Evolutionary conservation across 768 basidiomycete genomes (phyloP).

Genomic region (Lyophyllum decastes): DNA sequence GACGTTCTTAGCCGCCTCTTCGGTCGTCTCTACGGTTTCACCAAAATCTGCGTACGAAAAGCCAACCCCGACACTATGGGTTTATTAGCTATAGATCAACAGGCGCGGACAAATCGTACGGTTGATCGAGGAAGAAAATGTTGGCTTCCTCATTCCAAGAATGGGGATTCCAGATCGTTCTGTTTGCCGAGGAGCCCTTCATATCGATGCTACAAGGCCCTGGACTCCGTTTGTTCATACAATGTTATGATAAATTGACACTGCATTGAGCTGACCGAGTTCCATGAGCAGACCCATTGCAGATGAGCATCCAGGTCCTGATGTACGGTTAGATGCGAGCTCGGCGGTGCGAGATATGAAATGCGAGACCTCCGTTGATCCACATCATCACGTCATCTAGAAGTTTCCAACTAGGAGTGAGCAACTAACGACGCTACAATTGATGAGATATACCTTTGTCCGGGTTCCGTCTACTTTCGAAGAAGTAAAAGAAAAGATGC

Average conservation of each 20-base stretch:
- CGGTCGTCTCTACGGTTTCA: conserved; percentile 71
- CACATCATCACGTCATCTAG: conserved; percentile 70
- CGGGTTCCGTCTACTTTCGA: conserved; percentile 64
- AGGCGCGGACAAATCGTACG: conserved; percentile 26
- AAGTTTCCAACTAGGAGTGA: not conserved
- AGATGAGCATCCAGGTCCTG: conserved; percentile 59
- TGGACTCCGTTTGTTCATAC: conserved; percentile 3
- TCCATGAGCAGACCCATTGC: conserved; percentile 73
- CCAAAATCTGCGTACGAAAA: conserved; percentile 74
- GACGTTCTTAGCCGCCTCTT: conserved; percentile 78
- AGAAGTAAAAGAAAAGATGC: conserved; percentile 76
- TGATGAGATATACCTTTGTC: conserved; percentile 43
- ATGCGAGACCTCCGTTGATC: conserved; percentile 58
- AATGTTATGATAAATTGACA: not conserved
- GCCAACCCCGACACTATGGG: conserved; percentile 61
- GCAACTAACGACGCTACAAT: conserved; percentile 20
- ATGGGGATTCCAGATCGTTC: conserved; percentile 64
- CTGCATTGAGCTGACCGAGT: conserved; percentile 48
- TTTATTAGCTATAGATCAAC: not conserved
- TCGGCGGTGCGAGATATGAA: not conserved
- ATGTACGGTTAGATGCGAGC: not conserved
- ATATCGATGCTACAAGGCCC: conserved; percentile 56
- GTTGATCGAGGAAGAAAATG: conserved; percentile 75
- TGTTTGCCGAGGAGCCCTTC: conserved; percentile 52
- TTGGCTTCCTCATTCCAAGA: conserved; percentile 69